These are phyloP conservation scores for Hymenoscyphus infarciens DNA, from an alignment of 2,329 filamentous ascomycete species.

Conservation along the genomic window DNA sequence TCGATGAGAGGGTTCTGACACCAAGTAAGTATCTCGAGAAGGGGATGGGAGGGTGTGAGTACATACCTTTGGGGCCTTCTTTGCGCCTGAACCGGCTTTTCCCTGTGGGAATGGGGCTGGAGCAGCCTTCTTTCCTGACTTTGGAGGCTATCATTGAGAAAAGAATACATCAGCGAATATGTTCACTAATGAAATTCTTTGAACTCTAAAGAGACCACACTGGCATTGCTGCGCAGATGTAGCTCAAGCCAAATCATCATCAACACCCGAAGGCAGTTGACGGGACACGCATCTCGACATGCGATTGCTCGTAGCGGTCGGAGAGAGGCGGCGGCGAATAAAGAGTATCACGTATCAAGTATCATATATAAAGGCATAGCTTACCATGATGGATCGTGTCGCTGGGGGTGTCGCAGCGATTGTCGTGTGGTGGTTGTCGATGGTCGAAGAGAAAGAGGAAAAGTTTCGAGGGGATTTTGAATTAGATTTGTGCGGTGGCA, in stretches of 20 bases:
- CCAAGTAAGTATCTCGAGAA: constrained; percentile 19
- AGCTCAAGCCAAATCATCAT: constrained; percentile 66
- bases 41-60: constrained; percentile 17
- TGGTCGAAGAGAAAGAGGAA: constrained; percentile 13
- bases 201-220: constrained; percentile 80
- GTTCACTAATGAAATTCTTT: constrained; percentile 80
- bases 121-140: constrained; percentile 95
- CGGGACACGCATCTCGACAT: constrained; percentile 36
- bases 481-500: constrained; percentile 19
- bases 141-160: constrained; percentile 99
- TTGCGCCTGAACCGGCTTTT: constrained; percentile 75
- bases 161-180: constrained; percentile 93
- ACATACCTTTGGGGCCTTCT: constrained; percentile 96
- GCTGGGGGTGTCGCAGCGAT: constrained; percentile 41
- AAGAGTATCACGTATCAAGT: constrained; percentile 7
- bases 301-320: constrained; percentile 39
- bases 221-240: constrained; percentile 39
- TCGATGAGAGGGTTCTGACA: constrained; percentile 95
- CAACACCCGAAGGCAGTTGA: constrained; percentile 34
- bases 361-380: constrained; percentile 39
- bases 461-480: constrained; percentile 27
- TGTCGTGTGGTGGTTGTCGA: constrained; percentile 33
- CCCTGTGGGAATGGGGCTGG: constrained; percentile 93
- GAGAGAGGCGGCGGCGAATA: constrained; percentile 36
- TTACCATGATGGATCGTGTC: constrained; percentile 58